phyloP scores from a whole-genome alignment of 2,329 filamentous ascomycete species.

The Myriosclerotinia curreyana region DNA sequence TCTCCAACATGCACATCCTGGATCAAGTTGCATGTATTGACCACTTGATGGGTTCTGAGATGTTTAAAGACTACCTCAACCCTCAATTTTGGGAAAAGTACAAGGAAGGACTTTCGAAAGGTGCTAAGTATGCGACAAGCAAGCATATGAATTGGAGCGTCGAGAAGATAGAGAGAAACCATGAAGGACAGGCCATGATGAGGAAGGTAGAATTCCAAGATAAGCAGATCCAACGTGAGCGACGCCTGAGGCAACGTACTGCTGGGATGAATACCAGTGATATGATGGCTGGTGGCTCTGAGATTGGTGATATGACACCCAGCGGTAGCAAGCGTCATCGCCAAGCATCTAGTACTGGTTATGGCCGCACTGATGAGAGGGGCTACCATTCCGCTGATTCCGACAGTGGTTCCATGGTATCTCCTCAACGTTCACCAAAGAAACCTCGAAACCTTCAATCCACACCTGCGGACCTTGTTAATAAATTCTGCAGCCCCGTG shows the following conservation, averaged over 20 bases:
- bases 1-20: neutral
- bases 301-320: neutral
- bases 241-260: neutral
- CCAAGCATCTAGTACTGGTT: neutral
- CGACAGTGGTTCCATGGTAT: neutral
- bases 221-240: slow-evolving; percentile 1
- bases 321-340: neutral
- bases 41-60: neutral
- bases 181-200: neutral
- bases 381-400: neutral
- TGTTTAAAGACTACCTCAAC: slow-evolving; percentile 3
- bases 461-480: neutral
- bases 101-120: neutral
- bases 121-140: neutral
- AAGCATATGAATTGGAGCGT: neutral
- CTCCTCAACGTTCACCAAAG: slow-evolving; percentile 3
- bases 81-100: neutral
- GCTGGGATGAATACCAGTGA: neutral
- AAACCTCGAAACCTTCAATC: neutral
- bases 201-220: neutral
- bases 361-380: neutral
- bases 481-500: slow-evolving; percentile 7
- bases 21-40: slow-evolving; percentile 4
- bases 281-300: neutral
- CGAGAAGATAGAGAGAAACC: neutral